Conservation (phyloP, 331 rosid species). For the Quercus phellos region DNA sequence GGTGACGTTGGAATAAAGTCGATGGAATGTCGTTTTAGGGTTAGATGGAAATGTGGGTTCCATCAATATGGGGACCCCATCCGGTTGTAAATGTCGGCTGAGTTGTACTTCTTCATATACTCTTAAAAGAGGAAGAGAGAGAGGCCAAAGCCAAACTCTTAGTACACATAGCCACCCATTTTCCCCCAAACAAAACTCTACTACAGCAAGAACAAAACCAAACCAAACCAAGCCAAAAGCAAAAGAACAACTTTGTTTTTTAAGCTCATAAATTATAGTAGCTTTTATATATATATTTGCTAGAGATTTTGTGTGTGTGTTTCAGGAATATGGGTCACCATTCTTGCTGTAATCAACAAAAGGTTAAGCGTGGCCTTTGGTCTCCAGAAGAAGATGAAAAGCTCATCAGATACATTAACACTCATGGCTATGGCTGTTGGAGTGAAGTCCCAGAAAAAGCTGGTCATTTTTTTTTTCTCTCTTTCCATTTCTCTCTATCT, state of each 20-base stretch:
- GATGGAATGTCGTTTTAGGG: constrained; percentile 74
- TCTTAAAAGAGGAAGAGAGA: constrained; percentile 27
- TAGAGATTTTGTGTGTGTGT: no score
- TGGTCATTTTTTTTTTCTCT: constrained; percentile 33
- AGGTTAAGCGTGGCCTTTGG: constrained; percentile 93
- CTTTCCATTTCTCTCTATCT: not conserved
- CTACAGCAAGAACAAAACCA: no score
- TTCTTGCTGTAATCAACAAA: constrained; percentile 89
- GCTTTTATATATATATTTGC: no score
- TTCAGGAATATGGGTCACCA: constrained; percentile 58
- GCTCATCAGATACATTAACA: constrained; percentile 71
- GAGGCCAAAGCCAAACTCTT: constrained; percentile 21
- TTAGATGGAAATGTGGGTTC: constrained; percentile 71
- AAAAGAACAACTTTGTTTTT: not conserved
- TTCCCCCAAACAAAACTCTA: no score
- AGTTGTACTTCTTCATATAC: constrained; percentile 22
- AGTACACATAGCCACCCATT: constrained; percentile 1
- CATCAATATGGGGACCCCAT: constrained; percentile 30
- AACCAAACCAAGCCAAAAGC: not conserved
- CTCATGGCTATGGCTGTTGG: constrained; percentile 95
- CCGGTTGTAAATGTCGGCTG: constrained; percentile 58
- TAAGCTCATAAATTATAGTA: no score
- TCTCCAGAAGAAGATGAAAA: constrained; percentile 93
- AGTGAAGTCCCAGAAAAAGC: constrained; percentile 95
- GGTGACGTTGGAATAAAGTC: constrained; percentile 31